phyloP scores from a whole-genome alignment of 352 stramenopile genomes.

The Thalassiosira mediterranea region DNA sequence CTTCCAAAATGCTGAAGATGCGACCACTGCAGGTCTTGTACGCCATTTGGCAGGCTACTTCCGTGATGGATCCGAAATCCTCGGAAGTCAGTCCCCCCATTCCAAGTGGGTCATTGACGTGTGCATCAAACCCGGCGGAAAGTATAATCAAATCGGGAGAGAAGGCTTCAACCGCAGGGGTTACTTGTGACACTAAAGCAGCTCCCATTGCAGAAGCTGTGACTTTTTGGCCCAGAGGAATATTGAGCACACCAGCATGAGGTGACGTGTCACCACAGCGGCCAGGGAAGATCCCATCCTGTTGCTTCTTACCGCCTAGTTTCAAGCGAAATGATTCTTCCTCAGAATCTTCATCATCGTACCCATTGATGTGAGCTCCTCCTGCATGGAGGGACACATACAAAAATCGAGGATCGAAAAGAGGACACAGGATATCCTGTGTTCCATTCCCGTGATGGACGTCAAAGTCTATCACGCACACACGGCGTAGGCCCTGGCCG shows the following conservation, averaged over 20 bases:
- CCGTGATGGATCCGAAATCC: conserved; percentile 82
- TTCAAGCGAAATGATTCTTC: conserved; percentile 51
- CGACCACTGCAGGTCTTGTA: conserved; percentile 80
- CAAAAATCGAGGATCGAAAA: conserved; percentile 82
- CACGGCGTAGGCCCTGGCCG: conserved; percentile 87
- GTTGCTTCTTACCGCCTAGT: conserved; percentile 51
- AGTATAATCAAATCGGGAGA: conserved; percentile 93
- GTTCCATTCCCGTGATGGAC: conserved; percentile 89
- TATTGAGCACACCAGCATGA: conserved; percentile 81
- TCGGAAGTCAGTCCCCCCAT: conserved; percentile 78
- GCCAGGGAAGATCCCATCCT: conserved; percentile 82
- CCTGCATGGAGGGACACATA: conserved; percentile 84
- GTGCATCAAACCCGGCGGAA: conserved; percentile 94
- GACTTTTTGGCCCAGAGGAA: conserved; percentile 75
- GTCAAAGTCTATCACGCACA: conserved; percentile 98
- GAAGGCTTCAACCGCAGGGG: conserved; percentile 89
- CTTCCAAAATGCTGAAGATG: conserved; percentile 87
- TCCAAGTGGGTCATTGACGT: conserved; percentile 90
- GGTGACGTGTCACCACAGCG: conserved; percentile 79
- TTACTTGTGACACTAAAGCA: conserved; percentile 82
- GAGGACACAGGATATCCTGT: conserved; percentile 83
- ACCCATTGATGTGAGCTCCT: conserved; percentile 78
- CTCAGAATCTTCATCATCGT: conserved; percentile 60
- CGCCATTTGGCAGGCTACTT: conserved; percentile 81
- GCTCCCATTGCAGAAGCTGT: conserved; percentile 68